These are phyloP conservation scores for Naumovozyma baii DNA, from an alignment of 805 yeast genomes.

Conservation along the genomic window DNA sequence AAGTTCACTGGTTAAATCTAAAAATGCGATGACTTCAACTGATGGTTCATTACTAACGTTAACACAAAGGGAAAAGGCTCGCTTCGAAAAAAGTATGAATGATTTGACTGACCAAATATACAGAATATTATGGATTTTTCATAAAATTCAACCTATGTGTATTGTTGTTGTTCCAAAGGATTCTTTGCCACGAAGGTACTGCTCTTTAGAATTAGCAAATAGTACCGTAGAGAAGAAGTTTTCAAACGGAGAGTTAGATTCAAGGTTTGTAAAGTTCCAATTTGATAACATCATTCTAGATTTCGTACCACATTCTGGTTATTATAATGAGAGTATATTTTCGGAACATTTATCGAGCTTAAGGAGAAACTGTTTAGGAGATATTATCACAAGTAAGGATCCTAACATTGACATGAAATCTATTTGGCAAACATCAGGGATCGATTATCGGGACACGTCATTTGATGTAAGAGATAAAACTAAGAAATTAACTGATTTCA, in stretches of 20 bases:
- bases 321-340: conserved; percentile 28
- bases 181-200: conserved; percentile 65
- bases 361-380: conserved; percentile 50
- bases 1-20: conserved; percentile 41
- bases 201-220: conserved; percentile 82
- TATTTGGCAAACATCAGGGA: conserved; percentile 61
- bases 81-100: conserved; percentile 23
- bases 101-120: conserved; percentile 28
- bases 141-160: conserved; percentile 72
- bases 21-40: neutral
- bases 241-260: conserved; percentile 66
- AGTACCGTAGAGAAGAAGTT: conserved; percentile 73
- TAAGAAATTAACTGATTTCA: conserved; percentile 64
- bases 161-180: conserved; percentile 72
- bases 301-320: conserved; percentile 28
- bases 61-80: conserved; percentile 11
- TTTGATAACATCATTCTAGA: conserved; percentile 29
- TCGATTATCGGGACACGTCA: conserved; percentile 67
- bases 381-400: conserved; percentile 17
- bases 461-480: conserved; percentile 63
- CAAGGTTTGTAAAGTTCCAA: conserved; percentile 69
- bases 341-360: conserved; percentile 51
- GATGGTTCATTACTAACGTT: conserved; percentile 5
- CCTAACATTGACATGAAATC: conserved; percentile 1
- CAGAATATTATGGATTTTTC: conserved; percentile 38